Evolutionary conservation across 768 basidiomycete genomes (phyloP).

Genomic region (Tephrocybe rancida): DNA sequence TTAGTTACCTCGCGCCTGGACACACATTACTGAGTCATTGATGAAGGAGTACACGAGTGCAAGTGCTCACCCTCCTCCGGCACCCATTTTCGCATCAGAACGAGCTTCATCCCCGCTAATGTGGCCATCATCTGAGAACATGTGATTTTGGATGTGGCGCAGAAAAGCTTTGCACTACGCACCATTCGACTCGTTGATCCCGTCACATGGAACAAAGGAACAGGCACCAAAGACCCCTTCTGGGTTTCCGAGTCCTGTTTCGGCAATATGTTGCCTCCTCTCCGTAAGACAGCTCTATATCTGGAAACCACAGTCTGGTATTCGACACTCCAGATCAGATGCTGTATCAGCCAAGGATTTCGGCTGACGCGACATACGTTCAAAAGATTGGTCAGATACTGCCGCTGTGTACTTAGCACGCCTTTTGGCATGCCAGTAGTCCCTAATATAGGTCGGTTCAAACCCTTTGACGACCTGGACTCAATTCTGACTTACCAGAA

Average conservation of each 20-base stretch:
- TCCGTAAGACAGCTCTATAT: slow-evolving; percentile 37
- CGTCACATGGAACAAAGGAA: slow-evolving; percentile 64
- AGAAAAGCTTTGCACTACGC: background rate
- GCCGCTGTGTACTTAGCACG: no score
- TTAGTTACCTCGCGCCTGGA: no score
- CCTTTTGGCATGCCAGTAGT: slow-evolving; percentile 37
- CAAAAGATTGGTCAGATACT: slow-evolving; percentile 46
- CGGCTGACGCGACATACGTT: slow-evolving; percentile 35
- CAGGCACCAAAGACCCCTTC: slow-evolving; percentile 45
- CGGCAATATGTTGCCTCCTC: slow-evolving; percentile 36
- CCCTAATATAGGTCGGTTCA: slow-evolving; percentile 17
- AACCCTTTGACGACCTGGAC: no score
- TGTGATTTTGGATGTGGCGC: background rate
- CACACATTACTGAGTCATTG: no score
- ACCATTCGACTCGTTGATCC: slow-evolving; percentile 30
- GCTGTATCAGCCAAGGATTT: no score
- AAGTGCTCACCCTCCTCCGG: slow-evolving; percentile 40
- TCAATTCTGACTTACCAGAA: slow-evolving; percentile 43
- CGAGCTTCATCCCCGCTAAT: slow-evolving; percentile 44
- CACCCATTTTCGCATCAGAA: slow-evolving; percentile 54
- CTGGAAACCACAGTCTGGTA: slow-evolving; percentile 36
- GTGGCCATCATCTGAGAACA: slow-evolving; percentile 41
- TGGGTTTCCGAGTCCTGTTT: slow-evolving; percentile 35
- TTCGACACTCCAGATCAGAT: no score
- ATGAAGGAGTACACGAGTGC: background rate